Conservation (phyloP, 1,284 basidiomycete species). For the Taiwanofungus camphoratus region DNA sequence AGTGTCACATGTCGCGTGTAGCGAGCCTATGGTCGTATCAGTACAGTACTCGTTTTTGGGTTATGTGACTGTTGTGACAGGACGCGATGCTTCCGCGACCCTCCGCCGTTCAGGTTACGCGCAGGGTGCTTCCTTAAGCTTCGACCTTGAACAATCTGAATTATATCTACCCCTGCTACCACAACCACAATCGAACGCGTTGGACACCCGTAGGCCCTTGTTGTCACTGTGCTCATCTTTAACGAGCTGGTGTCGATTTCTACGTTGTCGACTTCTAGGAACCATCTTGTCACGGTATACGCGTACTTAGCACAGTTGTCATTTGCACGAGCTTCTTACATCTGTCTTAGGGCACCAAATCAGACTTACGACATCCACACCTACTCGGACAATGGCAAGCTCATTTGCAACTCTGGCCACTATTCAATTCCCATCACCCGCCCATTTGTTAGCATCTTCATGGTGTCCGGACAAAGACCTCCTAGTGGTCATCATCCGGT, state of each 20-base stretch:
- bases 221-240: no score
- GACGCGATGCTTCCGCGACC: neutral
- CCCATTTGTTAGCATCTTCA: slow-evolving; percentile 53
- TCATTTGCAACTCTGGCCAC: slow-evolving; percentile 55
- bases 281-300: no score
- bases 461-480: slow-evolving; percentile 85
- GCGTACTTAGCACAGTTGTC: no score
- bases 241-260: no score
- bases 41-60: neutral
- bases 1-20: no score
- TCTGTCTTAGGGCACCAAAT: no score
- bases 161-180: no score
- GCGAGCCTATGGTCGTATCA: neutral
- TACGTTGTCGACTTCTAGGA: no score
- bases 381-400: slow-evolving; percentile 31
- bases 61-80: neutral
- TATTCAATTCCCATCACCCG: slow-evolving; percentile 48
- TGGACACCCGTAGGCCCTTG: no score
- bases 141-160: no score
- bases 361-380: neutral
- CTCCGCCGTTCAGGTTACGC: neutral
- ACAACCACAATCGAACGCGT: no score
- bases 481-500: slow-evolving; percentile 56
- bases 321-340: neutral
- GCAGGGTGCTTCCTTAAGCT: no score